Conservation (phyloP, 164 flowering plant genomes). For the Magnolia changhungtana region DNA sequence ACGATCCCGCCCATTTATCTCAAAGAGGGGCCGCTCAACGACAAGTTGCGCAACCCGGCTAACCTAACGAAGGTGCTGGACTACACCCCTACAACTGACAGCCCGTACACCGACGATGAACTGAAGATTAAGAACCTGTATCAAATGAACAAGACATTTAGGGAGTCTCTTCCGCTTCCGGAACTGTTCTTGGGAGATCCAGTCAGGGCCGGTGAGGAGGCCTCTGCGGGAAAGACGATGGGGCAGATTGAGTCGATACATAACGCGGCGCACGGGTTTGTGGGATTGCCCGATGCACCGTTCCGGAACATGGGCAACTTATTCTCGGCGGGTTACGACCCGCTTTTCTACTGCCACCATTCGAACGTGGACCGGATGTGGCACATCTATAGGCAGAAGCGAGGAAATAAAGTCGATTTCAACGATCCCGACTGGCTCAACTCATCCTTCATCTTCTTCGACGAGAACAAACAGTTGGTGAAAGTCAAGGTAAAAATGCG, state of each 20-base stretch:
- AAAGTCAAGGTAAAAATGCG: not conserved
- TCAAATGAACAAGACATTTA: not conserved
- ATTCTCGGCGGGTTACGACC: conserved; percentile 1
- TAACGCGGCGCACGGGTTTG: not conserved
- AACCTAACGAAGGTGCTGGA: not conserved
- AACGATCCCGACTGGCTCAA: conserved; percentile 1
- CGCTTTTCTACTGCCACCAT: conserved; percentile 5
- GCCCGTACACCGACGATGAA: not conserved
- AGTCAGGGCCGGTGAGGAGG: not conserved
- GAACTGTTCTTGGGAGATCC: conserved; percentile 6
- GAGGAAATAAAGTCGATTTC: not conserved
- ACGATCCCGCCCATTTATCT: not conserved
- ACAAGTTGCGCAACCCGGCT: not conserved
- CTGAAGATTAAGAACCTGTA: not conserved
- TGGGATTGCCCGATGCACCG: not conserved
- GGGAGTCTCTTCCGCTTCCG: not conserved
- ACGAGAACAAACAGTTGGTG: conserved; percentile 9
- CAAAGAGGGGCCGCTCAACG: conserved; percentile 4
- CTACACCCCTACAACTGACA: not conserved
- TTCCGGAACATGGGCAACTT: conserved; percentile 2
- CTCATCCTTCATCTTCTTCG: conserved; percentile 9
- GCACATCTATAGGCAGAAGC: not conserved
- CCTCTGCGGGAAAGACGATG: no score
- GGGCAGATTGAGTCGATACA: not conserved
- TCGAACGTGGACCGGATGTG: conserved; percentile 7